Evolutionary conservation across 345 rosid species (phyloP).

Genomic region (Mangifera indica): DNA sequence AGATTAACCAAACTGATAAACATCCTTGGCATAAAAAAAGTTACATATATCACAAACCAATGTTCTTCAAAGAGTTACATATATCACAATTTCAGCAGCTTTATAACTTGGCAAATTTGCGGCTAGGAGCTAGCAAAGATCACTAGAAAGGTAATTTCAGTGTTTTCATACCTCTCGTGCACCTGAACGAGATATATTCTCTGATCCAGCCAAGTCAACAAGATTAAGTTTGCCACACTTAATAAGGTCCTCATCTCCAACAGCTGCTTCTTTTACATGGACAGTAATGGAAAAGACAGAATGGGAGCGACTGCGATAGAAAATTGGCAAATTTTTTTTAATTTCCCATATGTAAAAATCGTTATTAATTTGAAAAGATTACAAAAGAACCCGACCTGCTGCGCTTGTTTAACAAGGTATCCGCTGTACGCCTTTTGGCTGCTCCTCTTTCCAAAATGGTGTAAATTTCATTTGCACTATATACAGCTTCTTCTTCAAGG

Average conservation of each 20-base stretch:
- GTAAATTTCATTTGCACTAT: conserved; percentile 87
- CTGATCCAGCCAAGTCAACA: conserved; percentile 98
- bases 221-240: conserved; percentile 98
- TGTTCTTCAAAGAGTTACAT: neutral
- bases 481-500: conserved; percentile 89
- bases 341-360: neutral
- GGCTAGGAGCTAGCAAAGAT: too few species aligned
- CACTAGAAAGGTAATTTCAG: neutral
- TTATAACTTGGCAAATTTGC: too few species aligned
- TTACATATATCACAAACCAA: neutral
- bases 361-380: conserved; percentile 1
- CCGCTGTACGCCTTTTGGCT: conserved; percentile 77
- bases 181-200: conserved; percentile 86
- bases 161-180: conserved; percentile 59
- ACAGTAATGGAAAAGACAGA: conserved; percentile 85
- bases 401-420: conserved; percentile 84
- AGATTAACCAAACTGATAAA: conserved; percentile 9
- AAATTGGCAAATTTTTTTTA: neutral
- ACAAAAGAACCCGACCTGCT: conserved; percentile 52
- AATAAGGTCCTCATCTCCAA: conserved; percentile 85
- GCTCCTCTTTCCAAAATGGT: conserved; percentile 81
- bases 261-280: conserved; percentile 70
- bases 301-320: conserved; percentile 77
- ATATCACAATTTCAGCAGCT: neutral
- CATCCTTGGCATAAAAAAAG: neutral